phyloP scores from a whole-genome alignment of 2,329 filamentous ascomycete genomes.

The Ilyonectria sp. region DNA sequence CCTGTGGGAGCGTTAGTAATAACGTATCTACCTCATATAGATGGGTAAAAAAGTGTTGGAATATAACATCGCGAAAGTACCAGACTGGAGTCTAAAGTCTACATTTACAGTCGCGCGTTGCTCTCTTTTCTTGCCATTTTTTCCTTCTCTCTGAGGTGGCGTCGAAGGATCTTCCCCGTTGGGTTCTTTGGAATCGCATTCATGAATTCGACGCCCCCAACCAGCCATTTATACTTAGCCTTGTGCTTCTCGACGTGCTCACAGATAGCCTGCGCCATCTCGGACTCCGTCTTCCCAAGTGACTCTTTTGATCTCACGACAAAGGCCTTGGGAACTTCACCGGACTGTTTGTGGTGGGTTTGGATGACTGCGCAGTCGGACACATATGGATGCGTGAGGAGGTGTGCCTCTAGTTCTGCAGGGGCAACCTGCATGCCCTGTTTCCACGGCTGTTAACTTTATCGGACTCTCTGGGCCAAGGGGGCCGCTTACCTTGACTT shows the following conservation, averaged over 20 bases:
- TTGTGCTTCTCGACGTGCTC: slow-evolving; percentile 76
- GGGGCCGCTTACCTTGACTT: background rate
- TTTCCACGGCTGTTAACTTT: too few relatives aligned
- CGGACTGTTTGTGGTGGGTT: slow-evolving; percentile 70
- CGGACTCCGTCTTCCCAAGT: slow-evolving; percentile 66
- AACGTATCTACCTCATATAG: too few relatives aligned
- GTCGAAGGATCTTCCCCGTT: slow-evolving; percentile 79
- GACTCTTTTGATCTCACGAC: slow-evolving; percentile 64
- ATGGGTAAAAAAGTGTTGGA: too few relatives aligned
- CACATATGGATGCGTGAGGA: slow-evolving; percentile 78
- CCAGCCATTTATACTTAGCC: slow-evolving; percentile 76
- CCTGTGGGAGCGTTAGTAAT: too few relatives aligned
- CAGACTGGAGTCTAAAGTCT: too few relatives aligned
- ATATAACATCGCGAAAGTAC: too few relatives aligned
- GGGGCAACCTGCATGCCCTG: slow-evolving; percentile 78
- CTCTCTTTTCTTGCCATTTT: slow-evolving; percentile 14
- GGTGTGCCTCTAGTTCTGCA: slow-evolving; percentile 81
- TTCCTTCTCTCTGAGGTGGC: slow-evolving; percentile 80
- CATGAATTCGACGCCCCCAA: slow-evolving; percentile 73
- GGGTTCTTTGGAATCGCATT: slow-evolving; percentile 79
- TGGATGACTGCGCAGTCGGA: slow-evolving; percentile 85
- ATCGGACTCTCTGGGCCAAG: background rate
- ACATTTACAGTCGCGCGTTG: slow-evolving; percentile 75
- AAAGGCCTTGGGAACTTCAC: slow-evolving; percentile 74
- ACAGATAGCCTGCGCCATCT: slow-evolving; percentile 64